A percentile compares a stretch with the other conserved stretches of the same genome.
These are phyloP conservation scores for Aspergillus heteromorphus DNA, from an alignment of 495 filamentous ascomycete species.

Conservation along the genomic window DNA sequence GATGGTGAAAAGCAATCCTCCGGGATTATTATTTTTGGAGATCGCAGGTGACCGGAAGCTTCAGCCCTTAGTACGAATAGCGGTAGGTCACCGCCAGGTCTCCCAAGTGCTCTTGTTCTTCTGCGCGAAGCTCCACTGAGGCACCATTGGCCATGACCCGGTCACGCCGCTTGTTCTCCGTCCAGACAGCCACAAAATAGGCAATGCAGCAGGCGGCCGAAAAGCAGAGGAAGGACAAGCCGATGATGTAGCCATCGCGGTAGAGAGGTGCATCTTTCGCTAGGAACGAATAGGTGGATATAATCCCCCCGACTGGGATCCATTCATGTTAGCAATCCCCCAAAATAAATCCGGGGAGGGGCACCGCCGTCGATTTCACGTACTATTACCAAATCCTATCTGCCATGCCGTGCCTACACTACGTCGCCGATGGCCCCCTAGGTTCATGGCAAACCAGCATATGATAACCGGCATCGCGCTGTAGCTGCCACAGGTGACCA, in stretches of 20 bases:
- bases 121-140: conserved; percentile 13
- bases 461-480: conserved; percentile 77
- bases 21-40: no score
- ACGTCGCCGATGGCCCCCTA: conserved; percentile 80
- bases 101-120: conserved; percentile 31
- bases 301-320: conserved; percentile 65
- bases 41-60: no score
- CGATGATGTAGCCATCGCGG: conserved; percentile 71
- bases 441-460: conserved; percentile 93
- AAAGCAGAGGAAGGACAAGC: conserved; percentile 67
- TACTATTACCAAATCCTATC: conserved; percentile 85
- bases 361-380: conserved; percentile 36
- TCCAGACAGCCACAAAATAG: conserved; percentile 55
- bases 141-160: conserved; percentile 17
- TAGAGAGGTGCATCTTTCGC: conserved; percentile 59
- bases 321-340: conserved; percentile 6
- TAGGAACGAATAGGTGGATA: conserved; percentile 80
- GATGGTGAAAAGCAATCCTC: not conserved
- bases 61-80: conserved; percentile 29
- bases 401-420: conserved; percentile 85
- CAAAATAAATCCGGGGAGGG: conserved; percentile 61
- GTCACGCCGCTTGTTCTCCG: conserved; percentile 63
- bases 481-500: conserved; percentile 59
- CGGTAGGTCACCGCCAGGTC: conserved; percentile 39
- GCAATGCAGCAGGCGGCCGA: conserved; percentile 52